These are phyloP conservation scores for Anacardium occidentale DNA, from an alignment of 345 rosid genomes.

Conservation along the genomic window DNA sequence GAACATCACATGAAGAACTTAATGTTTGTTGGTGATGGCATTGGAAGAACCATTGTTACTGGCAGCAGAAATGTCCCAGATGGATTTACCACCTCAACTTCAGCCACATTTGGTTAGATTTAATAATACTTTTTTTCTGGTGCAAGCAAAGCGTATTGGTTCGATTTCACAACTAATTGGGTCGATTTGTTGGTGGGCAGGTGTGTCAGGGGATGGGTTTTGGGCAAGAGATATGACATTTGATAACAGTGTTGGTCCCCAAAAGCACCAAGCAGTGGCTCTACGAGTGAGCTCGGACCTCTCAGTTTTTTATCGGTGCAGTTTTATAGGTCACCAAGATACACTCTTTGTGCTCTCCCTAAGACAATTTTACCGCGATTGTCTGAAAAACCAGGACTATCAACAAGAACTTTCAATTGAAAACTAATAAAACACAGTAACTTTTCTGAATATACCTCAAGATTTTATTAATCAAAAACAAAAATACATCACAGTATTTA, in stretches of 20 bases:
- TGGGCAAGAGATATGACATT: conserved; percentile 81
- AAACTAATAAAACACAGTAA: too few species aligned
- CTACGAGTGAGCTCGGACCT: conserved; percentile 51
- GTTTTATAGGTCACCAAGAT: conserved; percentile 70
- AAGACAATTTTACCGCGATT: conserved; percentile 71
- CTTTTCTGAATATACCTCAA: too few species aligned
- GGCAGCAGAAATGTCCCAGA: conserved; percentile 47
- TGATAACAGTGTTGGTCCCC: conserved; percentile 76
- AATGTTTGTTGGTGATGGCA: conserved; percentile 84
- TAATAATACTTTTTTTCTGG: too few species aligned
- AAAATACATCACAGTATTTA: too few species aligned
- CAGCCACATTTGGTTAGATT: conserved; percentile 62
- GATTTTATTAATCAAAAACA: too few species aligned
- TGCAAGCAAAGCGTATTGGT: too few species aligned
- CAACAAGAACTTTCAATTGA: too few species aligned
- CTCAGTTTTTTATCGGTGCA: conserved; percentile 60
- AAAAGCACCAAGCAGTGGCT: conserved; percentile 69
- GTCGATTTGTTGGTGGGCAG: conserved; percentile 23
- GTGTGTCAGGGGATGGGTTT: conserved; percentile 68
- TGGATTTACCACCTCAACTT: conserved; percentile 50
- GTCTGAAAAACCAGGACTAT: too few species aligned
- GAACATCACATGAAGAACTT: conserved; percentile 38
- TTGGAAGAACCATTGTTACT: conserved; percentile 59
- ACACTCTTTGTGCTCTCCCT: conserved; percentile 59
- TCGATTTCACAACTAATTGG: background rate